phyloP scores from a whole-genome alignment of 1,139 yeast species.

The Diutina scorzettiae region DNA sequence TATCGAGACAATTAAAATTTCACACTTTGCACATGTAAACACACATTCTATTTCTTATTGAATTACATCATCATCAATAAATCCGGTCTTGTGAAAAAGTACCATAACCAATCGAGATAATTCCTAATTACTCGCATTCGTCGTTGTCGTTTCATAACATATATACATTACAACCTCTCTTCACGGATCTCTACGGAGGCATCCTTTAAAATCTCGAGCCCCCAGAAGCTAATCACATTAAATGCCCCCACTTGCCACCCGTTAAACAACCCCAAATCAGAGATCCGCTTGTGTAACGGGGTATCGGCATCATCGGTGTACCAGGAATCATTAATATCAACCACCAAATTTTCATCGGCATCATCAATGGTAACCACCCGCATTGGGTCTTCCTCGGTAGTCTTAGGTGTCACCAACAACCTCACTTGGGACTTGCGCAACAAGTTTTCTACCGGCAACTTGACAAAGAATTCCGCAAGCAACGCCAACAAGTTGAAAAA shows the following conservation, averaged over 20 bases:
- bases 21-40: too few relatives aligned
- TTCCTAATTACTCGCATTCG: too few relatives aligned
- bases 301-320: constrained; percentile 7
- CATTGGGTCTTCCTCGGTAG: constrained; percentile 17
- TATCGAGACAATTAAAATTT: too few relatives aligned
- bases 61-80: too few relatives aligned
- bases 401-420: constrained; percentile 37
- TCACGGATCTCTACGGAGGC: constrained; percentile 22
- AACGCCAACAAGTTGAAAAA: constrained; percentile 44
- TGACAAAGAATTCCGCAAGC: constrained; percentile 55
- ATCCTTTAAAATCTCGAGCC: constrained; percentile 46
- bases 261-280: constrained; percentile 45
- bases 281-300: constrained; percentile 11
- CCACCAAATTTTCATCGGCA: constrained; percentile 37
- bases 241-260: constrained; percentile 88
- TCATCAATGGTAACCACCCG: constrained; percentile 28
- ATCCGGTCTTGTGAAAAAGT: too few relatives aligned
- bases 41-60: too few relatives aligned
- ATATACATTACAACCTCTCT: constrained; percentile 9
- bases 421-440: constrained; percentile 73
- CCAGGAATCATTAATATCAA: constrained; percentile 22
- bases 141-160: not conserved
- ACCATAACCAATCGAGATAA: too few relatives aligned
- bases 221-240: constrained; percentile 77
- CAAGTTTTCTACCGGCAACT: constrained; percentile 80